Base-by-base conservation (phyloP, 2,329 filamentous ascomycete genomes). In the Penicillium sp. region DNA sequence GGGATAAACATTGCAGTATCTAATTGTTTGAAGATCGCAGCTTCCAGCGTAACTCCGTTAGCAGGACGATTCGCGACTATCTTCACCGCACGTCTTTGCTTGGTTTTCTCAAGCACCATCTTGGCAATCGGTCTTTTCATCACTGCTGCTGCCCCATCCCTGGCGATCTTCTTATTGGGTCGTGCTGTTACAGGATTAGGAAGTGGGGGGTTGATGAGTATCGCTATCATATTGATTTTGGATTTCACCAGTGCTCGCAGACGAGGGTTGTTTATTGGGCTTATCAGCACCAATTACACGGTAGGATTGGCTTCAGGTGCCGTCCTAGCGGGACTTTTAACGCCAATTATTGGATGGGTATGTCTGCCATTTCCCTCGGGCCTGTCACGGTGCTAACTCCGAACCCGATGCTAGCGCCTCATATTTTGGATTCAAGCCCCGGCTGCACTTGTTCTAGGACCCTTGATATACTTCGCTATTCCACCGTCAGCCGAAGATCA, bases 341-440 rank as follows among this genome's bases (percentile, higher is more conserved):
- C 89, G 48, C 83, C 84, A 0, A 70, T 70, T 2, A 80, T 87
- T 21, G 90, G 91, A 67, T 95, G 91, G 89, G 87, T 89, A 74
- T 69, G 84, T 70, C 27, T 33, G 6, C 23, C 7, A 25, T 14
- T 16, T 1, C n/a, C 13, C 31, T 48, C 25, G 37, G 11, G n/a
- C 13, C 37, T 37, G 29, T n/a, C 49, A 16, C 6, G 2, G 7
- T 13, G 29, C 35, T 55, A 19, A 45, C 14, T 37, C 7, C 16
- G 7, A 10, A 8, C 37, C 9, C 3, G 16, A 14, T 27, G 7
- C 39, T 65, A 89, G 90, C 82, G 90, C 64, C 80, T 85, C 4
- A 76, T 96, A 1, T 95, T 95, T 71, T 88, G 86, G 78, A 74
- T 86, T 3, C 91, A 96, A 71, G 81, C 85, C 1, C 90, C 90